Base-by-base conservation (phyloP, 106 monocot species). In the Allium sativum region DNA sequence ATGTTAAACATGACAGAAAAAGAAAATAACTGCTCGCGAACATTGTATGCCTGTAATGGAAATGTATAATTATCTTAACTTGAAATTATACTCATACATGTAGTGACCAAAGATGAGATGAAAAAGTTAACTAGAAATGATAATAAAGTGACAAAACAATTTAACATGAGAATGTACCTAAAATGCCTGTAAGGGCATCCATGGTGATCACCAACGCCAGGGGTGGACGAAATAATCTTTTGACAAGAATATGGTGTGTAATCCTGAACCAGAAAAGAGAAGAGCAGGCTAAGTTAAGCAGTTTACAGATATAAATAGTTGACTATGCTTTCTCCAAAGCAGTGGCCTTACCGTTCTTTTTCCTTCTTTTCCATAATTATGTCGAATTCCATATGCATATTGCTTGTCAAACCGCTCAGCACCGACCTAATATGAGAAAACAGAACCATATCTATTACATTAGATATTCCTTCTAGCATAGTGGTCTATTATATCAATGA, bases 361-460 rank as follows among this genome's bases (percentile, higher is more conserved):
- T 71, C 96, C 96, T 81, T 98, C 91, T 82, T 88, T 98, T 52
- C 91, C 90, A 72, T 91, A 96, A 67, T 87, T 96, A 62, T 96
- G 96, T 6, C 96, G 72, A 65, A 96, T 77, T 56, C 61, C 42
- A 44, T 96, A 96, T 61, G 96, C 90, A 80, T 91, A 91, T 72
- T 96, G 87, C 68, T 92, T 98, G 65, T 92, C 98, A 76, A 98
- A 98, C 41, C 91, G 68, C 71, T 98, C 91, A 15, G 58, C 40
- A n/a, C 85, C 87, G 76, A 98, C 76, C 98, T 98, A 74, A 31
- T 31, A 31, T 31, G 31, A 31, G 31, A 31, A 31, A 31, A 31
- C 31, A 31, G 31, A 31, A 31, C 31, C 31, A 31, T 31, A 5
- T 31, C 31, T 31, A 31, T 31, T 31, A 31, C 31, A 31, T 5